These are phyloP conservation scores for Cladosporium oxysporum DNA, from an alignment of 2,329 filamentous ascomycete genomes.

Conservation along the genomic window DNA sequence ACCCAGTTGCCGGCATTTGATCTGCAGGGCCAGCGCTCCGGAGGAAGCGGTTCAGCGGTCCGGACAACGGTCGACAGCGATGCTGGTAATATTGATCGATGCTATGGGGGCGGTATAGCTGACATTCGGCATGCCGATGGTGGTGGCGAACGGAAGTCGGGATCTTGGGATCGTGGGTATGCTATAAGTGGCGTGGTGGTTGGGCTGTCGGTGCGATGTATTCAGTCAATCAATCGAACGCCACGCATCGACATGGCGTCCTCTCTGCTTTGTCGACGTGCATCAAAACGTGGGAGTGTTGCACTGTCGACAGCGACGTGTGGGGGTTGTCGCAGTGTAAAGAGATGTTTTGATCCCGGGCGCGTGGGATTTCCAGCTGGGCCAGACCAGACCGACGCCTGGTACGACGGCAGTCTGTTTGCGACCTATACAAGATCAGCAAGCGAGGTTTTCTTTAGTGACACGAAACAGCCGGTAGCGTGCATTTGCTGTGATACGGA, in stretches of 20 bases:
- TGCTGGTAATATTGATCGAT: not conserved
- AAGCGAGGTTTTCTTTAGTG: not conserved
- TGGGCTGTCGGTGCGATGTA: not conserved
- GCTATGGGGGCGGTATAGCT: not conserved
- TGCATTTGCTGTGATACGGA: constrained; percentile 6
- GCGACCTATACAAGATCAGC: not conserved
- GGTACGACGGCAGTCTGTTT: constrained; percentile 2
- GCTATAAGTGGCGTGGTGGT: constrained; percentile 1
- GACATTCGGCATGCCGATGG: not conserved
- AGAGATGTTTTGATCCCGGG: not conserved
- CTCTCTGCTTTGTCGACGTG: constrained; percentile 7
- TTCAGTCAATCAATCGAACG: not conserved
- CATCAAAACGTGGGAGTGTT: constrained; percentile 2
- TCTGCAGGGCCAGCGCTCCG: not conserved
- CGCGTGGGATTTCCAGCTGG: constrained; percentile 9
- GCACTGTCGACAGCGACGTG: not conserved
- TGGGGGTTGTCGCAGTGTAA: not conserved
- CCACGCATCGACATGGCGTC: not conserved
- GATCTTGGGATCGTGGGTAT: not conserved
- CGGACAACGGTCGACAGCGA: not conserved
- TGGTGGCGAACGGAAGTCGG: not conserved
- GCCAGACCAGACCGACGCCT: not conserved
- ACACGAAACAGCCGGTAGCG: not conserved
- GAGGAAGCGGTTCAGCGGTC: not conserved
- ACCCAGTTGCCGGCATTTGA: not conserved